Evolutionary conservation across 768 basidiomycete species (phyloP).

Genomic region (Goffeauzyma gilvescens): DNA sequence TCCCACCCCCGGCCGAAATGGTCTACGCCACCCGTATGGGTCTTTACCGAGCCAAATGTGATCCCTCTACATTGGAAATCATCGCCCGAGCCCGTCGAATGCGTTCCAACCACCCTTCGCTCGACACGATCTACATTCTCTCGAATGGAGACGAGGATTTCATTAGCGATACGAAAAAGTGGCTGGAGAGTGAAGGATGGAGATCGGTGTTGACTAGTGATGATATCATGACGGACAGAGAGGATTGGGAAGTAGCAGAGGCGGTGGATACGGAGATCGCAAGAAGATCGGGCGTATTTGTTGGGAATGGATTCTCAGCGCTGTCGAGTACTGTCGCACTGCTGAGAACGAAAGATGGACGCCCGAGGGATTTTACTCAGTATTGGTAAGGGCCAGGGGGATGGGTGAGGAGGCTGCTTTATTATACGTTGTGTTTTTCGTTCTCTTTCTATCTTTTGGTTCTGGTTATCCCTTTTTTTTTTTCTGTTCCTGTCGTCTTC

Average conservation of each 20-base stretch:
- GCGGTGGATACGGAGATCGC: slow-evolving; percentile 31
- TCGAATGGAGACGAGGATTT: slow-evolving; percentile 23
- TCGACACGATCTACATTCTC: slow-evolving; percentile 25
- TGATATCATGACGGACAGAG: slow-evolving; percentile 20
- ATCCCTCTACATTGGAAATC: slow-evolving; percentile 23
- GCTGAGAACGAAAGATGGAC: slow-evolving; percentile 24
- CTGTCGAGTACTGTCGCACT: slow-evolving; percentile 27
- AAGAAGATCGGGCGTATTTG: slow-evolving; percentile 27
- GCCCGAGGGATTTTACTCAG: slow-evolving; percentile 30
- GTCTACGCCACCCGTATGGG: slow-evolving; percentile 22
- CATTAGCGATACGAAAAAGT: slow-evolving; percentile 22
- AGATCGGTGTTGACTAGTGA: slow-evolving; percentile 19
- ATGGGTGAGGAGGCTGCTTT: no score
- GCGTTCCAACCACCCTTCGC: slow-evolving; percentile 26
- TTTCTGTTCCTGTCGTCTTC: no score
- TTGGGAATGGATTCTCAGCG: slow-evolving; percentile 31
- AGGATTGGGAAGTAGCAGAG: slow-evolving; percentile 24
- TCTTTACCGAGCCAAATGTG: slow-evolving; percentile 28
- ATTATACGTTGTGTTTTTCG: no score
- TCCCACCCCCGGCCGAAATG: slow-evolving; percentile 23
- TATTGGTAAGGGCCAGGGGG: no score
- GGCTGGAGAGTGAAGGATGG: slow-evolving; percentile 29
- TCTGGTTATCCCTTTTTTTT: no score
- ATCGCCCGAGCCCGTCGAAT: slow-evolving; percentile 28
- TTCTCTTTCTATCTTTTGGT: no score